Evolutionary conservation across 2,329 filamentous ascomycete genomes (phyloP), one percentile per base, ranked within the genome.

Genomic region (Epicoccum sorghinum): DNA sequence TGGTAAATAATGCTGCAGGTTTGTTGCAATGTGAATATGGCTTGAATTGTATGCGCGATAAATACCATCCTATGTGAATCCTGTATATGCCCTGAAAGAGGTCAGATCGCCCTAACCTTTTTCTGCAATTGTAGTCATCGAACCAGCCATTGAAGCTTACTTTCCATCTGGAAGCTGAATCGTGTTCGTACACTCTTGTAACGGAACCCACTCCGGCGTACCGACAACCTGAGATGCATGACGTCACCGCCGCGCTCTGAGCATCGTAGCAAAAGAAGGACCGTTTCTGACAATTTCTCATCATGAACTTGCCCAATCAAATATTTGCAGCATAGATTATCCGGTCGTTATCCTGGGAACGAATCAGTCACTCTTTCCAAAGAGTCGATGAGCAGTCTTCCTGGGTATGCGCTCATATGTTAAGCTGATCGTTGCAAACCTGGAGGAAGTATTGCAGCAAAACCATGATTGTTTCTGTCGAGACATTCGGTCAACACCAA

Each of bases 91-190:
- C 27, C 9, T 6, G 27, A 29, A 29, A 29, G 27, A 7, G 27
- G 6, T 29, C 27, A 29, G n/a, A 48, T 12, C 5, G 40, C 7
- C 41, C 18, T 45, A 39, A 46, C 52, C 52, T 4, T 4, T 45
- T 48, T 24, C 30, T 30, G 37, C 40, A 14, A 41, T 24, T 54
- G 41, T 45, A 54, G 52, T 54, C 52, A 54, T 54, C 52, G 35
- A 45, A 49, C 36, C 46, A 37, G 41, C 46, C 10, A 23, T 49
- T 45, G 24, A 12, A 30, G 35, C n/a, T 23, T 40, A 13, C 12
- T 8, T 25, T n/a, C 13, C 40, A 25, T 8, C 24, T 10, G 30
- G 36, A 24, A n/a, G 13, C 22, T 36, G 23, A 48, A n/a, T 23
- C n/a, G 12, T 36, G 42, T 29, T 27, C 39, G 35, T 29, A 27